Percentiles rank a stretch among this genome's conserved stretches.
phyloP scores from a whole-genome alignment of 305 asterid species.

The Ilex paraguariensis region DNA sequence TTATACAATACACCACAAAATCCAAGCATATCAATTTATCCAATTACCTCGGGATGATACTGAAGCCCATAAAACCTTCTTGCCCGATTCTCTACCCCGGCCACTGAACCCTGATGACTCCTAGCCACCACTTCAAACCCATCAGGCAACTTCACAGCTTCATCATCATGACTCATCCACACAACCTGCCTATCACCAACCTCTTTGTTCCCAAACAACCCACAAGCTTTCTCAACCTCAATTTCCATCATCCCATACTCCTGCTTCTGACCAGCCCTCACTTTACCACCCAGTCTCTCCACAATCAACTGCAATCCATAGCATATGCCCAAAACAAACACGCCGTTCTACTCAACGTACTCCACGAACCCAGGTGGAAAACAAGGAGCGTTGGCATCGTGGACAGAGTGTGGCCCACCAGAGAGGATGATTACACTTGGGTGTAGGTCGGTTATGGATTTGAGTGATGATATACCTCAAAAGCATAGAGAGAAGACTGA shows the following conservation, averaged over 20 bases:
- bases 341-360: conserved; percentile 42
- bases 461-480: conserved; percentile 71
- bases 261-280: conserved; percentile 71
- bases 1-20: conserved; percentile 14
- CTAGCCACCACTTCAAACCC: conserved; percentile 84
- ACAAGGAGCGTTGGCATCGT: conserved; percentile 64
- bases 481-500: conserved; percentile 74
- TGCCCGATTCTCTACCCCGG: conserved; percentile 59
- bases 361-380: conserved; percentile 67
- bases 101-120: conserved; percentile 79
- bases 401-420: conserved; percentile 97
- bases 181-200: conserved; percentile 80
- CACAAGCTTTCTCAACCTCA: conserved; percentile 41
- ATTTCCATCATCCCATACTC: conserved; percentile 96
- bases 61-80: conserved; percentile 81
- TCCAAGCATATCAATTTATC: neutral
- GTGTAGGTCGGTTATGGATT: conserved; percentile 48
- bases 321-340: conserved; percentile 74
- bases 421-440: conserved; percentile 84
- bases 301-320: conserved; percentile 89
- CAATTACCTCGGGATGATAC: conserved; percentile 88
- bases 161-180: conserved; percentile 99
- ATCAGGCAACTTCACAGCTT: conserved; percentile 81
- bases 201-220: conserved; percentile 56
- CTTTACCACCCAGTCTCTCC: conserved; percentile 81